Conservation (phyloP, 768 basidiomycete species). For the Boletus barrowsii region DNA sequence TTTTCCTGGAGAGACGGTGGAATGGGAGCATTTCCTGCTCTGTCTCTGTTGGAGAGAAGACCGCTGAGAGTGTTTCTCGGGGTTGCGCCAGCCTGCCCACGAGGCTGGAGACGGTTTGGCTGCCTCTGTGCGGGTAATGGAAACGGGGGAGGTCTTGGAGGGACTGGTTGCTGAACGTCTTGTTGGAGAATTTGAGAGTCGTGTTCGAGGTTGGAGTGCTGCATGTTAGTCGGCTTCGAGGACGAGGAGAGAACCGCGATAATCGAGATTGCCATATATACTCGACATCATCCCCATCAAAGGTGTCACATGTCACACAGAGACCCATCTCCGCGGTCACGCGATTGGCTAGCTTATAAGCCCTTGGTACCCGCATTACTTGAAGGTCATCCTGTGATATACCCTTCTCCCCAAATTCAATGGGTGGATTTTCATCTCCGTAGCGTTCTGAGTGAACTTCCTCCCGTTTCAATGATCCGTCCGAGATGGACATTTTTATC, state of each 20-base stretch:
- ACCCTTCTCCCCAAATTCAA: neutral
- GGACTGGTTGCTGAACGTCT: too few species aligned
- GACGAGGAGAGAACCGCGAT: constrained; percentile 24
- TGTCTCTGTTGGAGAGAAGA: constrained; percentile 44
- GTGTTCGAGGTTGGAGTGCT: constrained; percentile 18
- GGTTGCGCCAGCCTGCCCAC: constrained; percentile 4
- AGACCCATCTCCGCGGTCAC: too few species aligned
- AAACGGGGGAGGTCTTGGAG: neutral
- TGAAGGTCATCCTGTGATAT: constrained; percentile 7
- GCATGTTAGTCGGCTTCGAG: constrained; percentile 18
- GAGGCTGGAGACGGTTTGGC: constrained; percentile 14
- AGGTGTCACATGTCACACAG: neutral
- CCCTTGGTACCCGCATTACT: too few species aligned
- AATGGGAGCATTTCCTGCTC: constrained; percentile 58
- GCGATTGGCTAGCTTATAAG: too few species aligned
- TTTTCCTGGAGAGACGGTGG: constrained; percentile 90
- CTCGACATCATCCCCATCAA: neutral
- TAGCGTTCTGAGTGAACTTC: neutral
- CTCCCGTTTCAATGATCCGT: constrained; percentile 11
- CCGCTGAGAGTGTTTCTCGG: constrained; percentile 34
- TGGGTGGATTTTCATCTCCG: neutral
- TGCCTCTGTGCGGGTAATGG: constrained; percentile 10
- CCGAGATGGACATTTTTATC: constrained; percentile 3
- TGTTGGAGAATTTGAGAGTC: neutral
- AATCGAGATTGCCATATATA: constrained; percentile 38